These are phyloP conservation scores for Pezicula carpinea DNA, from an alignment of 2,329 filamentous ascomycete genomes.

Conservation along the genomic window DNA sequence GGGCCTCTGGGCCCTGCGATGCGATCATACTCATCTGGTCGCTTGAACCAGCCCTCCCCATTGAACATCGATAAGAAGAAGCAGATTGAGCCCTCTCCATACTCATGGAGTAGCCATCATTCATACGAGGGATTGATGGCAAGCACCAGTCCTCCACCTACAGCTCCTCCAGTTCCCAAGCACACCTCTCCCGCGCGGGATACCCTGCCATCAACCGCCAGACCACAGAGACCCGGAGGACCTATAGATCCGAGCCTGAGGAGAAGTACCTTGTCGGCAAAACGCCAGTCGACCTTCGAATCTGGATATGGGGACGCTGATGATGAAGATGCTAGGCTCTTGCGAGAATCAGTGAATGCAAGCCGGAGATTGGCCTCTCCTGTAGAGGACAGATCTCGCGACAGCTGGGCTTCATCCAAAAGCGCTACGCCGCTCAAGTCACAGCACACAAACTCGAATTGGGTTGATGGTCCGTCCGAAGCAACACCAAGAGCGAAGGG, in stretches of 20 bases:
- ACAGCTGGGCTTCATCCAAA: slow-evolving; percentile 18
- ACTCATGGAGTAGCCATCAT: slow-evolving; percentile 27
- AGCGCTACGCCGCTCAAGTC: neutral
- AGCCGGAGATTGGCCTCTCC: slow-evolving; percentile 23
- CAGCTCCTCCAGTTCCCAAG: slow-evolving; percentile 17
- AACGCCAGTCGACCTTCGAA: slow-evolving; percentile 22
- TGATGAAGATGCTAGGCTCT: slow-evolving; percentile 28
- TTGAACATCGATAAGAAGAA: slow-evolving; percentile 24
- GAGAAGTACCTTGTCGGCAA: slow-evolving; percentile 23
- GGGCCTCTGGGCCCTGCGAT: slow-evolving; percentile 10
- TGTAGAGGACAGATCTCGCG: slow-evolving; percentile 13
- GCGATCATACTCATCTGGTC: slow-evolving; percentile 14
- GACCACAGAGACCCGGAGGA: slow-evolving; percentile 14
- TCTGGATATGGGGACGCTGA: slow-evolving; percentile 18
- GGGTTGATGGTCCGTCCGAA: slow-evolving; percentile 16
- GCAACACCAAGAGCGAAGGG: slow-evolving; percentile 21
- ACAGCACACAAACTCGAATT: slow-evolving; percentile 9
- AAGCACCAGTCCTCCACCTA: slow-evolving; percentile 21
- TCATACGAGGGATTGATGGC: slow-evolving; percentile 27
- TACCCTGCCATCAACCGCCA: slow-evolving; percentile 3
- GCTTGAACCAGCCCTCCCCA: slow-evolving; percentile 21
- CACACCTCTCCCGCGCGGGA: slow-evolving; percentile 5
- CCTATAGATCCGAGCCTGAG: slow-evolving; percentile 18
- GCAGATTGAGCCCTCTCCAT: slow-evolving; percentile 22
- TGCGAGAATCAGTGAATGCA: slow-evolving; percentile 27